Conservation (phyloP, 108 stramenopile genomes). For the Cyclotella sp. region DNA sequence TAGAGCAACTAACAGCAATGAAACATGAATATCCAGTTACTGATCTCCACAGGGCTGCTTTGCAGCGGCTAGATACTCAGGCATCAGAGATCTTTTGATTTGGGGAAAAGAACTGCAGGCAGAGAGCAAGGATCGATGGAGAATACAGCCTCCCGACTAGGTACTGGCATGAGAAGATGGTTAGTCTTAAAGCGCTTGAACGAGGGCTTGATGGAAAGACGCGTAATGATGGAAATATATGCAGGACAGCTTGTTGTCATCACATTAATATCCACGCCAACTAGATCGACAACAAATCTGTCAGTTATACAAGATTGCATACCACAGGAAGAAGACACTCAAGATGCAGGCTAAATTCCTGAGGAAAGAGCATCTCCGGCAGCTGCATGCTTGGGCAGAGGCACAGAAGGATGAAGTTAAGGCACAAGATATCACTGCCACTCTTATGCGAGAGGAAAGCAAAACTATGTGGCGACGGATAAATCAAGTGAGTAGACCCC, state of each 20-base stretch:
- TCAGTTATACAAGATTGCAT: neutral
- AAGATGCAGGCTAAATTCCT: neutral
- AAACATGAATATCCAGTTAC: neutral
- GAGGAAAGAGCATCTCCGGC: neutral
- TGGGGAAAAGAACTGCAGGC: neutral
- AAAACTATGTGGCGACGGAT: neutral
- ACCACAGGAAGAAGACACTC: neutral
- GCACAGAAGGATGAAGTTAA: neutral
- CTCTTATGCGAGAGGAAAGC: neutral
- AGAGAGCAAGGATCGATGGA: neutral
- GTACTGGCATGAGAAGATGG: conserved; percentile 5
- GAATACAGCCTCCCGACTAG: neutral
- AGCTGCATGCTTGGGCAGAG: neutral
- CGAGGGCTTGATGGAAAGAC: neutral
- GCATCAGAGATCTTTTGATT: neutral
- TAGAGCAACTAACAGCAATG: neutral
- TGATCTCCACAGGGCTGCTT: neutral
- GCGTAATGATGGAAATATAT: conserved; percentile 1
- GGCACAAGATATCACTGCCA: neutral
- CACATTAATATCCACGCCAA: neutral
- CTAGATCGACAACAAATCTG: neutral
- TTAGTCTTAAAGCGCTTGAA: neutral
- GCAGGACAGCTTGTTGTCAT: neutral
- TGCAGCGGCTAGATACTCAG: neutral
- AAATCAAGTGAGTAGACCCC: neutral